A percentile compares a stretch with the other conserved stretches of the same genome.
phyloP scores from a whole-genome alignment of 2,329 filamentous ascomycete species.

The Cladosporium oxysporum region DNA sequence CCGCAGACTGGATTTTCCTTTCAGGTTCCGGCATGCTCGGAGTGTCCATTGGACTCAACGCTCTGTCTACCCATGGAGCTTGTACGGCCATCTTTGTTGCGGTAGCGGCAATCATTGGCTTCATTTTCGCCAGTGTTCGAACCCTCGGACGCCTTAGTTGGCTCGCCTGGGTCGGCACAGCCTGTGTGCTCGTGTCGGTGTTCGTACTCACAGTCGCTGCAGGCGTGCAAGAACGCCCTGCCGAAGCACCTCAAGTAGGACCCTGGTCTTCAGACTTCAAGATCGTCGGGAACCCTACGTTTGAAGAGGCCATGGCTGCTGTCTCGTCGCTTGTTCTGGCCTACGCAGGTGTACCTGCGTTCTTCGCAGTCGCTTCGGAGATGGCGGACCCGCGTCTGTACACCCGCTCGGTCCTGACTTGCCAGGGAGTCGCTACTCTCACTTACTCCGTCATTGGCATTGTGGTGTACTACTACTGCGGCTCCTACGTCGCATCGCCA shows the following conservation, averaged over 20 bases:
- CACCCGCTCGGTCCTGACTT: conserved; percentile 58
- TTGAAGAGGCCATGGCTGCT: conserved; percentile 49
- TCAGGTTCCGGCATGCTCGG: conserved; percentile 57
- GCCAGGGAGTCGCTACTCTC: conserved; percentile 57
- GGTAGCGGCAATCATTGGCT: conserved; percentile 22
- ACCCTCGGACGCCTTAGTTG: conserved; percentile 44
- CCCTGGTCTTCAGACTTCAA: conserved; percentile 58
- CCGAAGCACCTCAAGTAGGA: conserved; percentile 60
- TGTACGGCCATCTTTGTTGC: conserved; percentile 58
- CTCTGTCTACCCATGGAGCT: conserved; percentile 56
- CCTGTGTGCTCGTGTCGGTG: conserved; percentile 56
- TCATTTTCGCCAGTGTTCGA: conserved; percentile 23
- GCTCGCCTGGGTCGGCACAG: conserved; percentile 61
- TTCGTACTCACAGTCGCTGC: conserved; percentile 50
- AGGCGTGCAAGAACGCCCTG: conserved; percentile 57
- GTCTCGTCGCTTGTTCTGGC: conserved; percentile 46
- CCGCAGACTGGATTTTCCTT: conserved; percentile 24
- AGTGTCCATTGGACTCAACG: conserved; percentile 60
- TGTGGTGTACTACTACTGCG: conserved; percentile 62
- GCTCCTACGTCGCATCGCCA: conserved; percentile 62
- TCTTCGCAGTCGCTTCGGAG: conserved; percentile 64
- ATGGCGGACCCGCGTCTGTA: conserved; percentile 62
- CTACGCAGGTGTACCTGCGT: conserved; percentile 59
- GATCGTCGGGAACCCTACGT: conserved; percentile 56
- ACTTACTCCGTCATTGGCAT: conserved; percentile 60